phyloP scores from a whole-genome alignment of 768 basidiomycete species.

The Collybiopsis luxurians region DNA sequence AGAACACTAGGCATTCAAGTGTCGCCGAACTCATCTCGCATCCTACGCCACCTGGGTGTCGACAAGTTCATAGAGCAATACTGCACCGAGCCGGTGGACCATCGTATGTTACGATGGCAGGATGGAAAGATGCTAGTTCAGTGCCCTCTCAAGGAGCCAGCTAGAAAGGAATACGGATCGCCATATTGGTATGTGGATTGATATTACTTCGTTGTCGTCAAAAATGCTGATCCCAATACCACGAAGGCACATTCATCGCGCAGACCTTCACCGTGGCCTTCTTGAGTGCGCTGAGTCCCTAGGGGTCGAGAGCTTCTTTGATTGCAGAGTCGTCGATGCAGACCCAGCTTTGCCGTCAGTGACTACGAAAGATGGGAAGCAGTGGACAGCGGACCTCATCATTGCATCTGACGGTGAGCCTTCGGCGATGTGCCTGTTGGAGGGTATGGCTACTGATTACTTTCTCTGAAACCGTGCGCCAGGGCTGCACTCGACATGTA shows the following conservation, averaged over 20 bases:
- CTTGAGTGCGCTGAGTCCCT: constrained; percentile 11
- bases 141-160: constrained; percentile 14
- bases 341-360: neutral
- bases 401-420: constrained; percentile 15
- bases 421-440: too few relatives aligned
- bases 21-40: constrained; percentile 14
- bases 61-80: constrained; percentile 16
- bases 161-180: constrained; percentile 11
- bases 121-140: constrained; percentile 13
- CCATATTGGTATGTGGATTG: constrained; percentile 15
- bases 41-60: constrained; percentile 12
- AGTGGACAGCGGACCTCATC: constrained; percentile 11
- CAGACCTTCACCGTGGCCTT: constrained; percentile 14
- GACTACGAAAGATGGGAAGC: neutral
- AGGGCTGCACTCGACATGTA: constrained; percentile 12
- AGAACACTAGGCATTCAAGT: constrained; percentile 10
- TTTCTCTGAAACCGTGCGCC: too few relatives aligned
- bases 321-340: neutral
- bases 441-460: too few relatives aligned
- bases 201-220: too few relatives aligned
- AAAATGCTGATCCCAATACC: neutral
- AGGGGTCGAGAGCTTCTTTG: neutral
- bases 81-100: constrained; percentile 14
- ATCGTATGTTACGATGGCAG: constrained; percentile 16
- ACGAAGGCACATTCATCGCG: constrained; percentile 15